Base-by-base conservation (phyloP, 805 yeast genomes). In the Hermanozyma aechmeae region DNA sequence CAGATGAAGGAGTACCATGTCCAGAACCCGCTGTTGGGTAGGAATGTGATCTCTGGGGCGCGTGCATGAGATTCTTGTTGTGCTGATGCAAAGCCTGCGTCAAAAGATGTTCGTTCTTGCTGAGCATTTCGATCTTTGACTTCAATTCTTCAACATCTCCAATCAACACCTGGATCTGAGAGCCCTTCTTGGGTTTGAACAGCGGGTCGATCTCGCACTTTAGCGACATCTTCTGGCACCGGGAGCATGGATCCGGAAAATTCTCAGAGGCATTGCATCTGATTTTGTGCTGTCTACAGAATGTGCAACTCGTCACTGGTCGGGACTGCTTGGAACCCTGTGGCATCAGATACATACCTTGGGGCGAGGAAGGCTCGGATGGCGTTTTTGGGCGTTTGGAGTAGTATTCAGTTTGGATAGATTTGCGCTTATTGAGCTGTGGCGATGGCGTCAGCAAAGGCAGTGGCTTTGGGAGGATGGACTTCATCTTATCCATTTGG, bases 241-340 rank as follows among this genome's bases (percentile, higher is more conserved):
- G 56, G 12, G 79, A 70, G 51, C 96, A 87, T 0, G 95, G 81
- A 5, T 64, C 61, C 0, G 96, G 96, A 40, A 71, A 80, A 38
- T 78, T 73, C 14, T 80, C 87, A 3, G 84, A 71, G 1, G 96
- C 96, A 49, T 87, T 84, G 56, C 96, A 87, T 49, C 80, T 81
- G 51, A 87, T 85, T 54, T 87, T 87, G 52, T 86, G 96, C 50
- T 87, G 96, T 29, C 96, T 73, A 49, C 96, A 87, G 50, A 85
- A 92, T 0, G 95, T 83, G 50, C 96, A 87, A 3, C 95, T 80
- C 0, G 95, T 84, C 2, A 86, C 93, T 0, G 95, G 95, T 32
- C 96, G 59, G 1, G 64, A 51, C 31, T 51, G 58, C 36, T 54
- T 56, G 25, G 47, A 24, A 10, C 39, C 13, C 14, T 23, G 29